Conservation (phyloP, 2,329 filamentous ascomycete species). For the Arthrobotrys pseudoclavata region DNA sequence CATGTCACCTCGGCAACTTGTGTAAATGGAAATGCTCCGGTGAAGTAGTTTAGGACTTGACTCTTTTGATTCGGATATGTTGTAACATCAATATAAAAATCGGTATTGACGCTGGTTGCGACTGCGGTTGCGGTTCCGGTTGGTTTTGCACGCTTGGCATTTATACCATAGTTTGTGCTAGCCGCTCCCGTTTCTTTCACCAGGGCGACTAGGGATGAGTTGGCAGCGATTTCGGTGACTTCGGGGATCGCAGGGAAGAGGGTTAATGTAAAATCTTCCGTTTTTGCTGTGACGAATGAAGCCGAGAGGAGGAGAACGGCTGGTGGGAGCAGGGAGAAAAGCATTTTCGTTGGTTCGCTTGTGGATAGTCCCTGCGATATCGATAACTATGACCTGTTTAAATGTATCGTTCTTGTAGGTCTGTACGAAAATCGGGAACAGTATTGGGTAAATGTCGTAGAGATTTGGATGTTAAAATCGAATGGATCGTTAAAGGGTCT, state of each 20-base stretch:
- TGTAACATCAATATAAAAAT: constrained; percentile 45
- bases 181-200: constrained; percentile 10
- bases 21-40: not conserved
- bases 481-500: not conserved
- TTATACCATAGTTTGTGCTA: constrained; percentile 40
- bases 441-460: not conserved
- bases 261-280: constrained; percentile 2
- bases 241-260: constrained; percentile 50
- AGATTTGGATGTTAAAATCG: not conserved
- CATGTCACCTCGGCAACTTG: constrained; percentile 33
- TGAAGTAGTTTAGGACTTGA: constrained; percentile 47
- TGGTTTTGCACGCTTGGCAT: constrained; percentile 2
- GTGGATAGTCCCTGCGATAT: not conserved
- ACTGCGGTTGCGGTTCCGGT: not conserved
- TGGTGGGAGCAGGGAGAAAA: constrained; percentile 16
- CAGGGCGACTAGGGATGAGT: constrained; percentile 18
- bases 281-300: not conserved
- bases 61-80: constrained; percentile 15
- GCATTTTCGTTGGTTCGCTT: constrained; percentile 31
- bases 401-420: not conserved
- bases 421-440: not conserved
- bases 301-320: not conserved
- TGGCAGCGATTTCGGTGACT: constrained; percentile 38
- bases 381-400: not conserved
- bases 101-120: not conserved